Conservation (phyloP, 352 stramenopile species). For the Phytophthora megakarya region DNA sequence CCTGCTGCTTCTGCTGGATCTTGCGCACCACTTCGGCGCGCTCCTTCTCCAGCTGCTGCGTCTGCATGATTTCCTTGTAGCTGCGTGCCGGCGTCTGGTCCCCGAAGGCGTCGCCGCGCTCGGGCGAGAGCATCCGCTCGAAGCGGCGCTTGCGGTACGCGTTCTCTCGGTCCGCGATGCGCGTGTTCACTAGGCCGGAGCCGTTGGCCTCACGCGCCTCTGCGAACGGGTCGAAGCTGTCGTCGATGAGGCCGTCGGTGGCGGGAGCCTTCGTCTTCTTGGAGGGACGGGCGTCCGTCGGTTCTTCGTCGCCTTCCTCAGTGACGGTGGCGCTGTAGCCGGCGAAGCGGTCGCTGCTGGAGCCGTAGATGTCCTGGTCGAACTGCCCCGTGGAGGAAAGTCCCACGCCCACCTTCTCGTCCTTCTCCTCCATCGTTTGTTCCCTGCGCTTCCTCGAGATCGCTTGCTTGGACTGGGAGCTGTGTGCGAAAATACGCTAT, state of each 20-base stretch:
- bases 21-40: conserved; percentile 86
- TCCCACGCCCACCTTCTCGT: conserved; percentile 51
- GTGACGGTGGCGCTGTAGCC: conserved; percentile 65
- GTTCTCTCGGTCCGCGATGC: conserved; percentile 94
- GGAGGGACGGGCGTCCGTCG: conserved; percentile 36
- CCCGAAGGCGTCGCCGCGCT: conserved; percentile 91
- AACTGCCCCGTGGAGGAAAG: conserved; percentile 73
- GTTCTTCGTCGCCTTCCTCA: conserved; percentile 60
- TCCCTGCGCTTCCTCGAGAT: conserved; percentile 9
- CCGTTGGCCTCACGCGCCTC: conserved; percentile 83
- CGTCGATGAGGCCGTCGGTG: conserved; percentile 71
- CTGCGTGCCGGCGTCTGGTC: conserved; percentile 80
- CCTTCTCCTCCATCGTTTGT: conserved; percentile 44
- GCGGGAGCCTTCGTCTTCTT: conserved; percentile 11
- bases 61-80: conserved; percentile 93
- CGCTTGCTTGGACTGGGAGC: conserved; percentile 15
- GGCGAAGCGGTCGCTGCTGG: conserved; percentile 48
- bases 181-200: conserved; percentile 93
- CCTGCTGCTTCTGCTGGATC: conserved; percentile 85
- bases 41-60: conserved; percentile 87
- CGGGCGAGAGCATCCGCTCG: conserved; percentile 87
- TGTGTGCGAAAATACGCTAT: background rate
- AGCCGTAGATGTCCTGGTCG: conserved; percentile 78
- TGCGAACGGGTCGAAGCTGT: conserved; percentile 91
- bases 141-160: conserved; percentile 90